Percentiles rank a stretch among this genome's conserved stretches.
Conservation (phyloP, 352 stramenopile genomes). For the Phytopythium montanum region DNA sequence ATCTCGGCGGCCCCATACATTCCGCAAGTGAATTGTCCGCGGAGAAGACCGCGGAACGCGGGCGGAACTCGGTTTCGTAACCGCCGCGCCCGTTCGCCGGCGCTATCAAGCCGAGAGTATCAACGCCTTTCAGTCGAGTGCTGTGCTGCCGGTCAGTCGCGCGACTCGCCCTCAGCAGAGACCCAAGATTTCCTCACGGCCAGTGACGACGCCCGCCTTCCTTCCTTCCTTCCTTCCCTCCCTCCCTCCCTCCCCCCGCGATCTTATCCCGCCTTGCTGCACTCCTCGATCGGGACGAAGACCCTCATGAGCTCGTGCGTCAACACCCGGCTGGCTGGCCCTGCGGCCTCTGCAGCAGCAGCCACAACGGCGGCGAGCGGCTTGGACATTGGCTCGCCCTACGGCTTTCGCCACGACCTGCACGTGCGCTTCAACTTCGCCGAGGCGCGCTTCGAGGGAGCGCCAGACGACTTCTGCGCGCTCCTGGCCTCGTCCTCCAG, state of each 20-base stretch:
- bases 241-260: background rate
- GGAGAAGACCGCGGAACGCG: background rate
- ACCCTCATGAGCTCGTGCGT: constrained; percentile 20
- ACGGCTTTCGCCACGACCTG: constrained; percentile 76
- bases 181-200: background rate
- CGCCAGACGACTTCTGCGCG: constrained; percentile 79
- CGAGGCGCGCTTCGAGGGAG: constrained; percentile 81
- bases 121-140: too few relatives aligned
- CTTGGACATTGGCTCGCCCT: constrained; percentile 71
- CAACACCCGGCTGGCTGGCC: constrained; percentile 42
- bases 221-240: background rate
- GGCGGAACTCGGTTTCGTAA: constrained; percentile 7
- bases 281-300: background rate
- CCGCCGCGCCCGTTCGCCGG: background rate
- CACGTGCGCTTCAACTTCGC: constrained; percentile 88
- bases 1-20: background rate
- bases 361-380: constrained; percentile 28
- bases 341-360: constrained; percentile 3
- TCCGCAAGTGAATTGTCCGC: too few relatives aligned
- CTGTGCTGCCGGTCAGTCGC: too few relatives aligned
- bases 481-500: constrained; percentile 13
- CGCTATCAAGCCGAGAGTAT: too few relatives aligned
- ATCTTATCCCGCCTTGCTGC: background rate
- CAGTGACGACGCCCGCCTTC: background rate
- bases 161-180: background rate